Evolutionary conservation across 495 filamentous ascomycete genomes (phyloP).

Genomic region (Neurospora terricola): DNA sequence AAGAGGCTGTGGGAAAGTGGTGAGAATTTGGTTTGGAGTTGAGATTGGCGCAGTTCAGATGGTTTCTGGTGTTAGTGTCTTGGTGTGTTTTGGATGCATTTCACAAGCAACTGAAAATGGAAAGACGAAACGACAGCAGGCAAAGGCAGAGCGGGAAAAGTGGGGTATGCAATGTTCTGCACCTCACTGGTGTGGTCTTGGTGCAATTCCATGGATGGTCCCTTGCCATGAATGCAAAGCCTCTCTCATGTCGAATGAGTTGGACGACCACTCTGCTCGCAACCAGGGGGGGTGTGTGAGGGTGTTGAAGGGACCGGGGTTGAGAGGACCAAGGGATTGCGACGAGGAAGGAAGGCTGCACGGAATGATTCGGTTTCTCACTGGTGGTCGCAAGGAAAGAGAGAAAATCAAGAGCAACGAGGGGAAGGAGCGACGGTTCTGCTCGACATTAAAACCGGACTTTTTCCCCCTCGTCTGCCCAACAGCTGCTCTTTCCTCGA

Average conservation of each 20-base stretch:
- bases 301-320: background rate
- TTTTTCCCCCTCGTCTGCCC: constrained; percentile 37
- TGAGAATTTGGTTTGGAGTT: background rate
- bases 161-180: constrained; percentile 4
- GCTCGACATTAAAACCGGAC: constrained; percentile 37
- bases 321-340: constrained; percentile 3
- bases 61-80: background rate
- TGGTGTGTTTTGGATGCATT: background rate
- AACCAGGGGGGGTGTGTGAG: background rate
- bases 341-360: constrained; percentile 1
- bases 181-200: background rate
- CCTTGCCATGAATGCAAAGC: background rate
- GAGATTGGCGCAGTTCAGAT: background rate
- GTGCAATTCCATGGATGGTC: background rate
- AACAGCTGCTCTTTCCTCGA: constrained; percentile 29
- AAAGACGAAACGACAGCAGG: background rate
- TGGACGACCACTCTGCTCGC: background rate
- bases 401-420: background rate
- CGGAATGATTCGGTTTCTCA: background rate
- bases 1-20: background rate
- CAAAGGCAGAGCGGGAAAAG: constrained; percentile 7
- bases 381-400: background rate
- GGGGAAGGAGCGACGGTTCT: constrained; percentile 2
- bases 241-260: background rate
- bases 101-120: background rate